phyloP scores from a whole-genome alignment of 768 basidiomycete genomes.

The Boletus rex-veris region DNA sequence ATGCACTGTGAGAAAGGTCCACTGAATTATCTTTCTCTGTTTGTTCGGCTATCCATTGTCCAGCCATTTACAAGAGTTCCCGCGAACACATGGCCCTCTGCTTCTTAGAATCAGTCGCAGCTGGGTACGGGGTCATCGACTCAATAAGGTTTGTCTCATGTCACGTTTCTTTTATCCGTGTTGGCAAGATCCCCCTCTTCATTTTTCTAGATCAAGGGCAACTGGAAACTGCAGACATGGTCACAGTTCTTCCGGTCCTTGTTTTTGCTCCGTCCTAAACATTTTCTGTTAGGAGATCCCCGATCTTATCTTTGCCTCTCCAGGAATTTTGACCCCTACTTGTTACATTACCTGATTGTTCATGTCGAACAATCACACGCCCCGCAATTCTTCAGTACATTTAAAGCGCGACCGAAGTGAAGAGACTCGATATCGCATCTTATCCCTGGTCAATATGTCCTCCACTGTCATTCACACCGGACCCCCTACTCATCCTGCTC shows the following conservation, averaged over 20 bases:
- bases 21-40: constrained; percentile 12
- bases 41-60: constrained; percentile 12
- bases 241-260: constrained; percentile 10
- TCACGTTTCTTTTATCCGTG: constrained; percentile 27
- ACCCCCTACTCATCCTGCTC: constrained; percentile 29
- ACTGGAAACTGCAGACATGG: constrained; percentile 7
- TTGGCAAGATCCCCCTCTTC: constrained; percentile 23
- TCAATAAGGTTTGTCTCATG: constrained; percentile 32
- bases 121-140: constrained; percentile 14
- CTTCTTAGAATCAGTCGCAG: constrained; percentile 1
- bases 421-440: constrained; percentile 3
- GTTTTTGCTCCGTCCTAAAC: constrained; percentile 16
- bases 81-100: constrained; percentile 15
- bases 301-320: constrained; percentile 20
- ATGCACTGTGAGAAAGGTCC: constrained; percentile 22
- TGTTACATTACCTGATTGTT: constrained; percentile 17
- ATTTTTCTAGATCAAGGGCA: constrained; percentile 21
- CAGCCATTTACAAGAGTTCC: constrained; percentile 12
- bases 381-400: constrained; percentile 11
- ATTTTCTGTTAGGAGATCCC: constrained; percentile 16
- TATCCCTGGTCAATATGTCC: constrained; percentile 11
- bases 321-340: constrained; percentile 9
- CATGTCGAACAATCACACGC: constrained; percentile 17
- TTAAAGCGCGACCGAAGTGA: constrained; percentile 18
- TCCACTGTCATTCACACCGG: constrained; percentile 20